These are phyloP conservation scores for Pseudoscleropodium purum DNA, from an alignment of 225 moss, liverwort and hornwort species.

Conservation along the genomic window DNA sequence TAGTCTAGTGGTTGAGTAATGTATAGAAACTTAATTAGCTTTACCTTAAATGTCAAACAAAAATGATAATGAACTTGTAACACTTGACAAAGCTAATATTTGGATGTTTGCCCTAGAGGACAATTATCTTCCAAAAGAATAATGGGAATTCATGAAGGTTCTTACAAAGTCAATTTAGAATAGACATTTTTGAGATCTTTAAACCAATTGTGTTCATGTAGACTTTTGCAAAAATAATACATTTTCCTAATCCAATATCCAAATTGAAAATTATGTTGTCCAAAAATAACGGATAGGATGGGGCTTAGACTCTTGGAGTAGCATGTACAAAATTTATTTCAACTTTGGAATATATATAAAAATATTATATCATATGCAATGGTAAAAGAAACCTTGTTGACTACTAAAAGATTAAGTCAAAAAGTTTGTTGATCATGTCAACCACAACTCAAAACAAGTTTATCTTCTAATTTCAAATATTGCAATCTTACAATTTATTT, in stretches of 20 bases:
- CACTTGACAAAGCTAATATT: neutral
- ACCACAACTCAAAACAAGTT: rapidly evolving
- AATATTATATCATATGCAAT: neutral
- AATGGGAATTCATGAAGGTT: neutral
- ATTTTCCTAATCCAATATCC: neutral
- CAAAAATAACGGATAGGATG: neutral
- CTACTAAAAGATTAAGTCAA: too few species aligned
- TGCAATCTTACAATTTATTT: neutral
- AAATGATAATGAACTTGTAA: neutral
- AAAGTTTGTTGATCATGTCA: neutral
- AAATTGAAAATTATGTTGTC: neutral
- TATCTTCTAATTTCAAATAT: neutral
- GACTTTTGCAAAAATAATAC: neutral
- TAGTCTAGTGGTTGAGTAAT: rapidly evolving
- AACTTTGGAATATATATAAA: neutral
- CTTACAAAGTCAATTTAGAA: neutral
- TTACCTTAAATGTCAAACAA: neutral
- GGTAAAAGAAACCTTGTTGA: neutral
- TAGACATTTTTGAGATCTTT: neutral
- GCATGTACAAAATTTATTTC: neutral
- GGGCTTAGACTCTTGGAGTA: neutral
- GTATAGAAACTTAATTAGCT: neutral
- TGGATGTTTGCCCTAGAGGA: neutral
- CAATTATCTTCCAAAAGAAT: neutral
- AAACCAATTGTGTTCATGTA: neutral